phyloP scores from a whole-genome alignment of 2,329 filamentous ascomycete species.

The Fusarium pseudograminearum region DNA sequence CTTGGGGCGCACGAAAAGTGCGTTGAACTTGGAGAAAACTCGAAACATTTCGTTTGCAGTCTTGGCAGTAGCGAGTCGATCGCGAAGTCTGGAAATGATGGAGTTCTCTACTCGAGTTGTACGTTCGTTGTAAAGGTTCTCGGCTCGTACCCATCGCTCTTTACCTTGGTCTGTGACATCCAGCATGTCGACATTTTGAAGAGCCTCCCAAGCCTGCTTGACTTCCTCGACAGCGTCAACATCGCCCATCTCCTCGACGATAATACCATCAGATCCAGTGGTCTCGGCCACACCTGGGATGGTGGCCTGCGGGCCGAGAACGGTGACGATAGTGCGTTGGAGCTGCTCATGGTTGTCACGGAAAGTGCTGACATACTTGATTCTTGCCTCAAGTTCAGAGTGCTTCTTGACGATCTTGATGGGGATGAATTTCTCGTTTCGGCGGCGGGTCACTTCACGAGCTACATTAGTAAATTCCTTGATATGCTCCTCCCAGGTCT shows the following conservation, averaged over 20 bases:
- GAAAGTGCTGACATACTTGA: conserved; percentile 95
- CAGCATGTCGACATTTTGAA: conserved; percentile 94
- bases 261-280: conserved; percentile 69
- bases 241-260: conserved; percentile 95
- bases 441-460: conserved; percentile 90
- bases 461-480: conserved; percentile 99
- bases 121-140: conserved; percentile 96
- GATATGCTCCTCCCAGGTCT: conserved; percentile 92
- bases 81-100: conserved; percentile 93
- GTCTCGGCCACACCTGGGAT: conserved; percentile 66
- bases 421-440: conserved; percentile 98
- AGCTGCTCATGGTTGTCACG: conserved; percentile 97
- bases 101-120: conserved; percentile 98
- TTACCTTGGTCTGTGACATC: conserved; percentile 93
- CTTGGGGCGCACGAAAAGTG: conserved; percentile 97
- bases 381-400: conserved; percentile 85
- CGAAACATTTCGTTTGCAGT: conserved; percentile 99
- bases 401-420: conserved; percentile 96
- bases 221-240: conserved; percentile 98
- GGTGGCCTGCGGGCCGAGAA: conserved; percentile 82
- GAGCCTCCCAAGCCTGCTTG: conserved; percentile 89
- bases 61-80: conserved; percentile 93
- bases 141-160: conserved; percentile 90
- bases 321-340: conserved; percentile 94
- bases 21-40: conserved; percentile 99